Base-by-base conservation (phyloP, 768 basidiomycete species). In the Mycena kentingensis region DNA sequence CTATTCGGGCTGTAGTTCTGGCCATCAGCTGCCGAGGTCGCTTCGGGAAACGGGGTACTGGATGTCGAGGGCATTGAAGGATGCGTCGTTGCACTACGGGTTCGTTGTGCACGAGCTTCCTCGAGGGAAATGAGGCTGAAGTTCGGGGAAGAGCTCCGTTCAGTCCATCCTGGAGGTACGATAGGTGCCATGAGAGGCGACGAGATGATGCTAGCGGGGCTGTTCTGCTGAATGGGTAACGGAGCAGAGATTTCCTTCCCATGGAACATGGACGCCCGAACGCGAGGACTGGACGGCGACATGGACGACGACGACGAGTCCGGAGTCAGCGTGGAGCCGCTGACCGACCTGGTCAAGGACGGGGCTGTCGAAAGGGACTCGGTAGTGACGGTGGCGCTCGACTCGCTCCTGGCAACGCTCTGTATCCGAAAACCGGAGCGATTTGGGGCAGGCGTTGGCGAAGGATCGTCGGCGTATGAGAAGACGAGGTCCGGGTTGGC, bases 91-190 rank as follows among this genome's bases (percentile, higher is more conserved):
- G 69, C 70, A 59, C 75, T 79, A 45, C 85, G 81, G 38, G 80
- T 73, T 44, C 85, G 81, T 63, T 86, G 82, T 12, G 84, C 87
- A 60, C 88, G 82, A 3, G 89, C 89, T 70, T 92, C 87, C 63
- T 90, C 86, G 47, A 91, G 73, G 4, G 87, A 81, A 44, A 91
- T 90, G 32, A 92, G 77, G 26, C 80, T 74, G 56, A 90, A 84
- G 15, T 79, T 70, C 19, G 83, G 77, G 12, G 79, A 69, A 7
- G 68, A 52, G 49, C 60, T 59, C 55, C 75, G 71, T 46, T 83
- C 83, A 35, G 68, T 70, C 80, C 82, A 84, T 11, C 77, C 80
- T n/a, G 77, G 67, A 15, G 61, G 60, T 24, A 47, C 65, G 62
- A 4, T 63, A 62, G 35, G 73, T 65, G 65, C 75, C 62, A 52